Base-by-base conservation (phyloP, 805 yeast species). In the Yarrowia alimentaria region DNA sequence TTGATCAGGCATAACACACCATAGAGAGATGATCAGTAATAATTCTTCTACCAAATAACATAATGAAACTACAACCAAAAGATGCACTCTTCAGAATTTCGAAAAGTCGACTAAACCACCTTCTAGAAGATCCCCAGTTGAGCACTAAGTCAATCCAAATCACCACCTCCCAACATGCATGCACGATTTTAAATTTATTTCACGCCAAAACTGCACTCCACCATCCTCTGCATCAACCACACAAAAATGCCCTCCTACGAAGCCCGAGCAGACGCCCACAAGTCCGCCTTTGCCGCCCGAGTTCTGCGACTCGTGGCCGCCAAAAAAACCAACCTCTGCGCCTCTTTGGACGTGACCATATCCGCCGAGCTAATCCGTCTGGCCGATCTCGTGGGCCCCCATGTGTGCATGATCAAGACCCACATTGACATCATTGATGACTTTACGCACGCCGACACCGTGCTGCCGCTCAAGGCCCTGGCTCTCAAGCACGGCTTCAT, bases 391-490 rank as follows among this genome's bases (percentile, higher is more conserved):
- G 73, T 93, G 42, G 99, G 97, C 5, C 98, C 99, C 4, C 81
- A 79, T 64, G 85, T 93, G 52, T 90, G 96, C 67, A 70, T 93
- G 38, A 86, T 89, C 40, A 93, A 93, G 71, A 90, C 98, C 4
- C 99, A 93, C 64, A 81, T 93, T 52, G 99, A 93, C 65, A 87
- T 91, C 54, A 74, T 93, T 34, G 89, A 84, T 53, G 99, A 93
- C 66, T 93, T 91, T 65, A 70, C 85, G 1, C 82, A 81, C 64
- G 95, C 87, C 50, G 77, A 75, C 1, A 90, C 97, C 0, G 77
- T 91, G 21, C 67, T 68, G 6, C 97, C 98, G 1, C 70, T 93
- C 56, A 68, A 83, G 54, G 79, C 64, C 50, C 72, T 93, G 24
- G 79, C 96, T 16, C 70, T 78, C 59, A 88, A 89, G 63, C 91